Evolutionary conservation across 192 early-diverging fungal genomes (phyloP).

Genomic region (Irineochytrium annulatum): DNA sequence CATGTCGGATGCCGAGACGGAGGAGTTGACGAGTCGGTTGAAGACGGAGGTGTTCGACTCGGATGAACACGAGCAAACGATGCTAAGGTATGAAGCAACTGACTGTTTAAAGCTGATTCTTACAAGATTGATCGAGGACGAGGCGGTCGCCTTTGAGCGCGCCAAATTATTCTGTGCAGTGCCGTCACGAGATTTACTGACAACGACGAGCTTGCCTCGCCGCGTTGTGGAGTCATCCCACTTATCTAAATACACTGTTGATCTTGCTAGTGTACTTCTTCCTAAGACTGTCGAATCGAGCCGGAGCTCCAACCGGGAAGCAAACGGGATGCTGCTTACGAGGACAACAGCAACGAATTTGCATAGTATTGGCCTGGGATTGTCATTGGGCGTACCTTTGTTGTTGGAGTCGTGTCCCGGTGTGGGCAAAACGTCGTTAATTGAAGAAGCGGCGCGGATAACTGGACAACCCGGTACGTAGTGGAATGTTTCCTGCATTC

Average conservation of each 20-base stretch:
- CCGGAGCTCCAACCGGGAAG: neutral
- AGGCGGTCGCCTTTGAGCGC: neutral
- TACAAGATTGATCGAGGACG: conserved; percentile 14
- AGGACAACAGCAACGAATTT: conserved; percentile 72
- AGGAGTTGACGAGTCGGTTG: neutral
- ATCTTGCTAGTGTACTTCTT: conserved; percentile 16
- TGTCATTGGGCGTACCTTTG: conserved; percentile 82
- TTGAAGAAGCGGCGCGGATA: conserved; percentile 79
- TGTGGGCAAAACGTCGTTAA: conserved; percentile 83
- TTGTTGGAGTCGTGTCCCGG: conserved; percentile 83
- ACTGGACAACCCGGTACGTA: conserved; percentile 46
- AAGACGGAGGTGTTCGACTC: conserved; percentile 26
- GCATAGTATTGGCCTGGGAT: conserved; percentile 74
- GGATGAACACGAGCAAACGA: neutral
- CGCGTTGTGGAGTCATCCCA: conserved; percentile 4
- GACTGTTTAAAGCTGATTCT: neutral
- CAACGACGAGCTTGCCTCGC: conserved; percentile 9
- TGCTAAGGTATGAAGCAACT: conserved; percentile 2
- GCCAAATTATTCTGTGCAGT: conserved; percentile 12
- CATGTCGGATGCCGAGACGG: conserved; percentile 38
- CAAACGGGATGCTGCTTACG: conserved; percentile 62
- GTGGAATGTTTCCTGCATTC: conserved; percentile 1
- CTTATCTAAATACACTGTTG: conserved; percentile 6
- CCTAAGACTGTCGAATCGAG: conserved; percentile 17
- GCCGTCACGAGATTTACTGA: neutral